Percentiles rank a stretch among this genome's conserved stretches.
phyloP scores from a whole-genome alignment of 2,329 filamentous ascomycete genomes.

The Sporothrix protearum region DNA sequence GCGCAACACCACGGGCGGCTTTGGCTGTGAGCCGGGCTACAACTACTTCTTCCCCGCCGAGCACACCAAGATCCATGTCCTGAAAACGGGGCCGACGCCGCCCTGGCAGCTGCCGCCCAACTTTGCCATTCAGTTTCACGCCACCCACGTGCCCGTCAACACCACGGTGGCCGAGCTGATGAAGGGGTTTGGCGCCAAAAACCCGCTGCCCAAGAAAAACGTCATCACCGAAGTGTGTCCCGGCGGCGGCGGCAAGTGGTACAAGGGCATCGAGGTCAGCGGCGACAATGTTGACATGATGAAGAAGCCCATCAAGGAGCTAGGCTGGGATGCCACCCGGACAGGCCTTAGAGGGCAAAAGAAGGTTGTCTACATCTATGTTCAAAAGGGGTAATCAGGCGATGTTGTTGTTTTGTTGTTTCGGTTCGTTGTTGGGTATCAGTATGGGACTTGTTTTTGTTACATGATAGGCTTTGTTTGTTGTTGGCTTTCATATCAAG shows the following conservation, averaged over 20 bases:
- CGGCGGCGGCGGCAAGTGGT: constrained; percentile 57
- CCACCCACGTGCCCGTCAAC: constrained; percentile 51
- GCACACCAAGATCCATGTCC: constrained; percentile 58
- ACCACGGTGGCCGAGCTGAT: constrained; percentile 56
- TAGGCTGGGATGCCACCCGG: constrained; percentile 57
- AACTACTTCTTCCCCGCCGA: constrained; percentile 58
- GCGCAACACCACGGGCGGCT: constrained; percentile 55
- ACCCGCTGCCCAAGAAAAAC: constrained; percentile 51
- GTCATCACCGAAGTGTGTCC: constrained; percentile 54
- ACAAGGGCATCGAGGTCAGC: constrained; percentile 50
- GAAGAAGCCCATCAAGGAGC: constrained; percentile 49
- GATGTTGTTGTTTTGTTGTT: not conserved
- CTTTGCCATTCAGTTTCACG: constrained; percentile 45
- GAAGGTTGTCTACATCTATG: constrained; percentile 58
- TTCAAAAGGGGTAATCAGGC: constrained; percentile 49
- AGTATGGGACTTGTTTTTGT: no score
- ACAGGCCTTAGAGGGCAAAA: constrained; percentile 48
- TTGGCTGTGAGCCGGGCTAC: constrained; percentile 59
- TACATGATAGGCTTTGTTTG: no score
- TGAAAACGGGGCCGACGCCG: constrained; percentile 45
- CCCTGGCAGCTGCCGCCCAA: constrained; percentile 52
- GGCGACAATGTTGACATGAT: constrained; percentile 50
- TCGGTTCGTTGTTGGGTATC: not conserved
- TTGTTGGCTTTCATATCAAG: not conserved
- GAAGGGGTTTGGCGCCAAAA: constrained; percentile 55